Evolutionary conservation across 306 rosid species (phyloP), one percentile per base, ranked within the genome.

Genomic region (Neltuma alba): DNA sequence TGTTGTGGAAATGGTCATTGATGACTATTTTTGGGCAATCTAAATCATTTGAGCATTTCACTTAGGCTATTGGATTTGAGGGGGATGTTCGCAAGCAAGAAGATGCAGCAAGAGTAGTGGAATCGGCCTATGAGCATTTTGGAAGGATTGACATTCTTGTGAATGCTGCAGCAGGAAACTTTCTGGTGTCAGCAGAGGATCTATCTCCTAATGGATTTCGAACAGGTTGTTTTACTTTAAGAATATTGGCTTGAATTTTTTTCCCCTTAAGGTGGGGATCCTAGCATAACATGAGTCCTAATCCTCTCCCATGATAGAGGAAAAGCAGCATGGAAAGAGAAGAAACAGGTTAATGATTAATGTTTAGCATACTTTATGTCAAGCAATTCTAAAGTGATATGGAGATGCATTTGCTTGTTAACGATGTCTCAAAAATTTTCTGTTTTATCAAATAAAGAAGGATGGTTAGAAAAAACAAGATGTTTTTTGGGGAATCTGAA

Each of bases 51-150:
- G 12, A n/a, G 16, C 68, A 28, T 44, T 55, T 42, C 2, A 52
- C 75, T 79, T 73, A 93, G 92, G 99, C 97, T 30, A 69, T 87
- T 75, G 97, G 94, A 37, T 80, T 92, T 64, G 95, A 74, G 50
- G 99, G 99, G 4, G 99, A 94, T 87, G 99, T 94, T 25, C 86
- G 99, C 34, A 92, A 89, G 72, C 97, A 87, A 76, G 97, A 92
- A 79, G 99, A 94, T 83, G 97, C 97, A 33, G 76, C 76, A 41
- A 87, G 87, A 71, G 94, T 89, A 7, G 87, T 92, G 75, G 94
- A 91, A 61, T 92, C 88, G 0, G 87, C 97, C 44, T 91, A 86
- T 76, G 85, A 88, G 66, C 89, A 84, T 83, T 90, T 94, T 70
- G 97, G 97, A 12, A 86, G 85, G 77, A 83, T 94, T 33, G 97